Conservation (phyloP, 176 grass and related monocot genomes). For the Pontederia paniculata region DNA sequence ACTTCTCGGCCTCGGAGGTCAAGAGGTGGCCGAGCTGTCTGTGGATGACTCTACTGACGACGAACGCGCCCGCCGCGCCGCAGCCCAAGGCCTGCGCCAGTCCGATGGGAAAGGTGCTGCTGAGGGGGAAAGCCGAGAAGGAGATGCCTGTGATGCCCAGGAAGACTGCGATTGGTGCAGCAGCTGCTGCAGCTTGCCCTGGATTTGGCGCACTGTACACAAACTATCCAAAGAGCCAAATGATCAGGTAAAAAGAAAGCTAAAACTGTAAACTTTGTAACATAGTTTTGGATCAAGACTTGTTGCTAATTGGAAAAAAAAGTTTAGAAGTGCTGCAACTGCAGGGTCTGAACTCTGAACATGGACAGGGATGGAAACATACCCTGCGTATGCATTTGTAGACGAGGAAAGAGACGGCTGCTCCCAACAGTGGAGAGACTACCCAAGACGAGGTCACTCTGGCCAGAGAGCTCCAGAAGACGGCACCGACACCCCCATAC, state of each 20-base stretch:
- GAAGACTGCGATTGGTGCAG: conserved; percentile 90
- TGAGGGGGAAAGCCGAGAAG: conserved; percentile 79
- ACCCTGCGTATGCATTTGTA: conserved; percentile 97
- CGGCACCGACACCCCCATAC: conserved; percentile 66
- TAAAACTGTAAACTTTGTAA: no score
- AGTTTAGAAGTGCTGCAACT: no score
- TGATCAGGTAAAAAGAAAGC: conserved; percentile 3
- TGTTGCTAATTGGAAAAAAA: not conserved
- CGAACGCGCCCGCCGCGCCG: conserved; percentile 61
- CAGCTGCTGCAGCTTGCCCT: conserved; percentile 85
- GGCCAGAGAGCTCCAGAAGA: conserved; percentile 95
- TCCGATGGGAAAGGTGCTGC: conserved; percentile 42
- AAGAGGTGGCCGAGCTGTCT: conserved; percentile 77
- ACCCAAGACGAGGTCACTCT: conserved; percentile 92
- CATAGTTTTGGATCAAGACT: no score
- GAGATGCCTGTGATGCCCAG: conserved; percentile 80
- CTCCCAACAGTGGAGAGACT: conserved; percentile 89
- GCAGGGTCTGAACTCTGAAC: no score
- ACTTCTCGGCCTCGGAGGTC: conserved; percentile 70
- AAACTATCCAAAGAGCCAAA: conserved; percentile 49
- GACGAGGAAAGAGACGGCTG: conserved; percentile 79
- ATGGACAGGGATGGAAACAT: conserved; percentile 14
- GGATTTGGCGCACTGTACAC: conserved; percentile 96
- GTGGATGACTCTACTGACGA: conserved; percentile 50
- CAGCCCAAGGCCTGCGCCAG: conserved; percentile 66